These are phyloP conservation scores for Daldinia concentrica DNA, from an alignment of 495 filamentous ascomycete species.

Conservation along the genomic window DNA sequence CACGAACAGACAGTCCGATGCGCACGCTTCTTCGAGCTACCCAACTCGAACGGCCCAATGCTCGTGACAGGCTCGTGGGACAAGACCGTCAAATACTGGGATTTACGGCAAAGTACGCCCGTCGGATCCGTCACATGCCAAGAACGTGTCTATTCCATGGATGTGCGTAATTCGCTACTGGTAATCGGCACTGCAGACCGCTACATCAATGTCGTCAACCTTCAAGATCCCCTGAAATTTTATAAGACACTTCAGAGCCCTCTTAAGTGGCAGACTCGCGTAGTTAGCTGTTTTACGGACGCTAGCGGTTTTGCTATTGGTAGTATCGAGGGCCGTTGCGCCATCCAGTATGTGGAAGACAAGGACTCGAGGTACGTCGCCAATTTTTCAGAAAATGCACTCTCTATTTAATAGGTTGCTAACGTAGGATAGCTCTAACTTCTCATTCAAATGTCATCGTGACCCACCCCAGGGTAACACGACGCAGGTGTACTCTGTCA, in stretches of 20 bases:
- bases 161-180: conserved; percentile 79
- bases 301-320: conserved; percentile 86
- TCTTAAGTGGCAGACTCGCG: conserved; percentile 87
- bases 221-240: conserved; percentile 75
- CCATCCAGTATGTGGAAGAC: conserved; percentile 88
- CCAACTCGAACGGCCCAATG: conserved; percentile 62
- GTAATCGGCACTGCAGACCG: conserved; percentile 87
- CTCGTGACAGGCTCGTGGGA: conserved; percentile 91
- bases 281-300: conserved; percentile 85
- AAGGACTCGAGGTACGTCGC: conserved; percentile 73
- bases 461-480: conserved; percentile 70
- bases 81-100: conserved; percentile 91
- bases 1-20: conserved; percentile 78
- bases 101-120: conserved; percentile 70
- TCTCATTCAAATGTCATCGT: conserved; percentile 94
- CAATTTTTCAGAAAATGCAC: not conserved
- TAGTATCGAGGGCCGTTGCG: conserved; percentile 88
- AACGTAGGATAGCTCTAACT: conserved; percentile 67
- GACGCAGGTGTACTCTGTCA: conserved; percentile 87
- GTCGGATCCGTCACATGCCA: conserved; percentile 72
- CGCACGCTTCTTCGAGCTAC: conserved; percentile 73
- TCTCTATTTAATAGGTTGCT: conserved; percentile 4
- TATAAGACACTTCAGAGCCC: conserved; percentile 86
- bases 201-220: conserved; percentile 86
- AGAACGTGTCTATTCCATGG: conserved; percentile 89